Base-by-base conservation (phyloP, 1,284 basidiomycete species). In the Peniophora sp. region DNA sequence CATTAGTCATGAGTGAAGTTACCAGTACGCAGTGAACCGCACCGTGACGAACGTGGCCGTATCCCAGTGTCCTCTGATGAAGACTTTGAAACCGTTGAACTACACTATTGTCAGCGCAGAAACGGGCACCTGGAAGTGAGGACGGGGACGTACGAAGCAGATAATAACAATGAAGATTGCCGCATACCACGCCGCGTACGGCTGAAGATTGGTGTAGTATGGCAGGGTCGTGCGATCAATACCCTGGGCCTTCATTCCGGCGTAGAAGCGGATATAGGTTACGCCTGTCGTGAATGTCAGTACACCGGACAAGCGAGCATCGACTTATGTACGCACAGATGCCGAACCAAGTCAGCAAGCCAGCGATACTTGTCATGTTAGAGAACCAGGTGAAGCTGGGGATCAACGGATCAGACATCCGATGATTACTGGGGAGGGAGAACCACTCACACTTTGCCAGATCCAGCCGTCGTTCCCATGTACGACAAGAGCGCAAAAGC, bases 331-430 rank as follows among this genome's bases (percentile, higher is more conserved):
- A 20, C 37, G 37, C 37, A 41, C 37, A 74, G 62, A 94, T 94
- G 56, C 84, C 88, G 60, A 88, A 85, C 92, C 92, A 95, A 1
- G 88, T 88, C 74, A 91, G 76, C 53, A 87, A 63, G 44, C 84
- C 85, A 15, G 76, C 76, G 22, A 81, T 41, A 8, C 78, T 55
- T 2, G 62, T 60, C 58, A 91, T 83, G 70, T 85, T 88, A 42
- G 82, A 65, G 58, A 94, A 85, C 83, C 88, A 94, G 32, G 50
- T 51, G 56, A 68, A 68, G 8, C 27, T 32, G n/a, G n/a, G n/a
- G n/a, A n/a, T n/a, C n/a, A n/a, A n/a, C n/a, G n/a, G n/a, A n/a
- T n/a, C n/a, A n/a, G n/a, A n/a, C n/a, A n/a, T n/a, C n/a, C n/a
- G n/a, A n/a, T n/a, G n/a, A n/a, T n/a, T n/a, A n/a, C n/a, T n/a